Percentiles rank a stretch among this genome's conserved stretches.
Evolutionary conservation across 805 yeast genomes (phyloP).

Genomic region (Kazachstania taianensis): DNA sequence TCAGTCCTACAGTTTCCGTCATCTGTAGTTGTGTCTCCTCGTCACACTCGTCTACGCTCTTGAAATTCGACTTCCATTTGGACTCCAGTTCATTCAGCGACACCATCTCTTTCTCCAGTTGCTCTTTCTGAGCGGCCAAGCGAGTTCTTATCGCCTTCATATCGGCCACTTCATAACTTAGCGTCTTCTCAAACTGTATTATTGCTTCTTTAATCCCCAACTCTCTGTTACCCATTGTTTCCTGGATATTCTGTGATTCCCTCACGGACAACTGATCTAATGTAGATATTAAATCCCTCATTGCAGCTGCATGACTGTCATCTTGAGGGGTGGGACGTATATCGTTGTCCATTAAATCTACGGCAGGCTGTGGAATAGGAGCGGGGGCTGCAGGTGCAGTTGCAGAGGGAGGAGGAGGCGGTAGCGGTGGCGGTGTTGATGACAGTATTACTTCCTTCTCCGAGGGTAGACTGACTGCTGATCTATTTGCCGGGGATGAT

Average conservation of each 20-base stretch:
- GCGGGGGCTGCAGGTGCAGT: neutral
- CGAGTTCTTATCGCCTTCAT: neutral
- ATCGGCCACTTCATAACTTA: constrained; percentile 1
- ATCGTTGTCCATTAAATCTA: constrained; percentile 10
- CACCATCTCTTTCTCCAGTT: neutral
- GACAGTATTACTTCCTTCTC: no score
- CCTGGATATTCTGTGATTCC: no score
- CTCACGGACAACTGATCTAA: neutral
- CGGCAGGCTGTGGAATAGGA: no score
- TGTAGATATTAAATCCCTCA: neutral
- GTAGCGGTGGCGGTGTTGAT: neutral
- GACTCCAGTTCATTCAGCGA: constrained; percentile 6
- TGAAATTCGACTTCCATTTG: no score
- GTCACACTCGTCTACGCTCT: neutral
- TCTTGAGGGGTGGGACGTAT: neutral
- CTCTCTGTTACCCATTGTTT: neutral
- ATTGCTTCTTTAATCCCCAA: neutral
- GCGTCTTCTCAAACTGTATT: constrained; percentile 1
- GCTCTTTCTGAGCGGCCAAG: neutral
- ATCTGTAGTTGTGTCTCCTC: constrained; percentile 24
- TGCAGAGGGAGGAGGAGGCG: neutral
- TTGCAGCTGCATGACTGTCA: neutral
- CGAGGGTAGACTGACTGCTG: no score
- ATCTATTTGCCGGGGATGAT: no score
- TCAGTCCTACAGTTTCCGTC: constrained; percentile 43